Base-by-base conservation (phyloP, 2,329 filamentous ascomycete species). In the Tolypocladium cylindrosporum region DNA sequence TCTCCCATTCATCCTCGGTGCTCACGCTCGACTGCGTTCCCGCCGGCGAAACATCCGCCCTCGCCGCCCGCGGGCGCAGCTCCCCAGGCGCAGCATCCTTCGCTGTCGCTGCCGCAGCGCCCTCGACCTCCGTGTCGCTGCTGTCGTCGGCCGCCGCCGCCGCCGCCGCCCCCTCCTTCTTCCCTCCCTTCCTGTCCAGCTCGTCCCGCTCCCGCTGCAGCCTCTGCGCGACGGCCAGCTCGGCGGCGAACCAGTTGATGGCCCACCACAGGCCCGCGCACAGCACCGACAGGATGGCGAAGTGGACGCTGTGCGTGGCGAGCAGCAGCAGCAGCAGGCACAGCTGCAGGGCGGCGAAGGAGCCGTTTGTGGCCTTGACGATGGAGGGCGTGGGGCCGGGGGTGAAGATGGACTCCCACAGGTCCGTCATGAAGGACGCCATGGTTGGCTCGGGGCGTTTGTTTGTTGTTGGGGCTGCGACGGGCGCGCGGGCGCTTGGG, bases 1-100 rank as follows among this genome's bases (percentile, higher is more conserved):
- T 95, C 77, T 97, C 93, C 93, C 93, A 97, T 75, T 97, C 93
- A 68, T 93, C 93, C 75, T 97, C 93, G 5, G 92, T 97, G 73
- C 91, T 93, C 24, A 73, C 79, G 56, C 80, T 79, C 52, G 81
- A 85, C 70, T 79, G 82, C 31, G 75, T 77, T 42, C 77, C 78
- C 4, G 19, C 39, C 34, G 55, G 41, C 55, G 74, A 58, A 16
- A 60, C 70, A 54, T 71, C 65, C 51, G 65, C 60, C 59, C 64
- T 19, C 13, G 37, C 61, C 53, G 76, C 65, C 52, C 79, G 76
- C 55, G 76, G 77, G 72, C 81, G 84, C 63, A 84, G 68, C 61
- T 80, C 73, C 56, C 77, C 79, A 19, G 64, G 64, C 56, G 66
- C 75, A 27, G 71, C 65, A 16, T 73, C 66, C 67, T 80, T 75